Conservation (phyloP, 225 moss, liverwort and hornwort genomes). For the Bryum argenteum region DNA sequence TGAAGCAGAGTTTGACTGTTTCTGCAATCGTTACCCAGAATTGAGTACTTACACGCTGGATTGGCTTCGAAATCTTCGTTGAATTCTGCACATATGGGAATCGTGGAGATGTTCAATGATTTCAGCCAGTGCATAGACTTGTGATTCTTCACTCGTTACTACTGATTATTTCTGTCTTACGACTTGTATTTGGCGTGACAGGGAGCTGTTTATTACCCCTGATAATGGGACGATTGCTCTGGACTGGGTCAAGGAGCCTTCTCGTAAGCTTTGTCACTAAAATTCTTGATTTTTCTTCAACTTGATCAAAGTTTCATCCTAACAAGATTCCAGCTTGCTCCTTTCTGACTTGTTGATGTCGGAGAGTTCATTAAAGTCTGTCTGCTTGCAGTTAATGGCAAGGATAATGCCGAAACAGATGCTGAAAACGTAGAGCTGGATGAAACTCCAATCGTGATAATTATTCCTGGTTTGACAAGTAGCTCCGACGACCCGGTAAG, state of each 20-base stretch:
- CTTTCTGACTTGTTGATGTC: not conserved
- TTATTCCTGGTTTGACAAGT: constrained; percentile 88
- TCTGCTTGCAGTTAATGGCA: constrained; percentile 41
- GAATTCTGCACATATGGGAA: not conserved
- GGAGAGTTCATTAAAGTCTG: constrained; percentile 7
- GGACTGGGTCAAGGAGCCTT: constrained; percentile 72
- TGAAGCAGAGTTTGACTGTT: constrained; percentile 20
- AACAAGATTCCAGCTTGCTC: constrained; percentile 13
- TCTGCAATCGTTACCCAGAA: not conserved
- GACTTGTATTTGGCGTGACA: constrained; percentile 36
- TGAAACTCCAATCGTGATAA: constrained; percentile 75
- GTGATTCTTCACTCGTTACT: constrained; percentile 6
- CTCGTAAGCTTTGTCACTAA: constrained; percentile 41
- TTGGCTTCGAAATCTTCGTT: not conserved
- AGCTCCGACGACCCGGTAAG: constrained; percentile 71
- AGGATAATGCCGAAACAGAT: constrained; percentile 22
- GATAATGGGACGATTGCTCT: constrained; percentile 92
- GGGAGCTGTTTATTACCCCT: constrained; percentile 78
- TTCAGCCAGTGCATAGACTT: constrained; percentile 11
- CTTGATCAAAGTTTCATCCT: constrained; percentile 6
- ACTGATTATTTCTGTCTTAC: constrained; percentile 9
- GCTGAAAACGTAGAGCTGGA: constrained; percentile 47
- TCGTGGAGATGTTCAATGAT: constrained; percentile 7
- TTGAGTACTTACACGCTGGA: not conserved
- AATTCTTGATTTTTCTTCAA: constrained; percentile 1